Percentiles rank a stretch among this genome's conserved stretches.
Evolutionary conservation across 768 basidiomycete species (phyloP).

Genomic region (Leccinum rimulosum): DNA sequence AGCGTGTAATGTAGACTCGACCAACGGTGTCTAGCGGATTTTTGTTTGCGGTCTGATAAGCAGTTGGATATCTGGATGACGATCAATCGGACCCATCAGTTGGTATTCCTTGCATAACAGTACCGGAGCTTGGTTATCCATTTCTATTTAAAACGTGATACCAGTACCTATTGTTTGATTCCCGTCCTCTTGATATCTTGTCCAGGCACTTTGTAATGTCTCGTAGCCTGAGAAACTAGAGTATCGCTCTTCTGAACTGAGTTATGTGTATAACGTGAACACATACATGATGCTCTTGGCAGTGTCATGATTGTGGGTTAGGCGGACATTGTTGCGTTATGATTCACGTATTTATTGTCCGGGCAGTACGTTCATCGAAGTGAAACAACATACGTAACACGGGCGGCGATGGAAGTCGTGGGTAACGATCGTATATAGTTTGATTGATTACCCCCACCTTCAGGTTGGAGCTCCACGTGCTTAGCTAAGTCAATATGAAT

Average conservation of each 20-base stretch:
- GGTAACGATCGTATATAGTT: neutral
- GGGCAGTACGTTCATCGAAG: neutral
- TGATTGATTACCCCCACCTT: neutral
- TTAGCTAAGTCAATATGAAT: neutral
- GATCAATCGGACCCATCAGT: neutral
- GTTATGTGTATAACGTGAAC: too few relatives aligned
- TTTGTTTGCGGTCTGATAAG: constrained; percentile 5
- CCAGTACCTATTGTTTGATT: neutral
- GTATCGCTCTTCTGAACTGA: neutral
- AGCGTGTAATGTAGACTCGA: neutral
- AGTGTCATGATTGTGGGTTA: neutral
- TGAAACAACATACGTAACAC: neutral
- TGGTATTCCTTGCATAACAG: neutral
- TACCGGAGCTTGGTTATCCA: neutral
- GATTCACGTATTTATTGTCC: neutral
- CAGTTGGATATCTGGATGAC: neutral
- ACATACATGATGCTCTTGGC: neutral
- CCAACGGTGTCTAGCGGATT: neutral
- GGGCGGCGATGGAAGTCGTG: neutral
- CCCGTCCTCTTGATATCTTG: constrained; percentile 1
- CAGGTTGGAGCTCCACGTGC: neutral
- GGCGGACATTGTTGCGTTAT: neutral
- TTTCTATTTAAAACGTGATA: constrained; percentile 1
- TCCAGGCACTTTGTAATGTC: constrained; percentile 4
- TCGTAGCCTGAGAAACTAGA: neutral